Percentiles rank a stretch among this genome's conserved stretches.
Conservation (phyloP, 228 moss, liverwort and hornwort species). For the Sphagnum fallax region DNA sequence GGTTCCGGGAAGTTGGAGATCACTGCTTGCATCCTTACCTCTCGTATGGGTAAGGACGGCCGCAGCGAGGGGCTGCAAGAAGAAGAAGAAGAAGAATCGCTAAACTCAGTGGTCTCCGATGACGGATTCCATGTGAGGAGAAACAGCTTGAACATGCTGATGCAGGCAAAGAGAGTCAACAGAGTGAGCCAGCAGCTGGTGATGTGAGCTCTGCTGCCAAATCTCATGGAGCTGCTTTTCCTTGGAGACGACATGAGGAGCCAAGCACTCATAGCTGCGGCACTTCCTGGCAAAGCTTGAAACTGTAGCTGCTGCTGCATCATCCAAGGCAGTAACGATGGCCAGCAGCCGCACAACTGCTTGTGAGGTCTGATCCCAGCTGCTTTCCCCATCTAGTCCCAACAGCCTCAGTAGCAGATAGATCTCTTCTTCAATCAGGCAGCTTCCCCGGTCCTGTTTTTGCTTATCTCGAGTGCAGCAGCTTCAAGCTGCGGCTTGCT, state of each 20-base stretch:
- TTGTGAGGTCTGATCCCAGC: too few relatives aligned
- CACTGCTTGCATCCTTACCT: background rate
- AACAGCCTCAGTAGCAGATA: too few relatives aligned
- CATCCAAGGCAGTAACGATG: too few relatives aligned
- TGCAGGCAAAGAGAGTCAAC: slow-evolving; percentile 40
- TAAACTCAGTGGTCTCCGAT: background rate
- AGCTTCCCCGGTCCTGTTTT: too few relatives aligned
- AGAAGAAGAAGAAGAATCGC: background rate
- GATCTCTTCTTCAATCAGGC: too few relatives aligned
- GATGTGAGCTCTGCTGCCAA: slow-evolving; percentile 8
- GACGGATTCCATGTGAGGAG: slow-evolving; percentile 33
- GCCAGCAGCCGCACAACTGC: too few relatives aligned
- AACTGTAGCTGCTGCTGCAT: background rate
- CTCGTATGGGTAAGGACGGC: background rate
- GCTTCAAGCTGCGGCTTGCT: too few relatives aligned
- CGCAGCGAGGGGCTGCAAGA: background rate
- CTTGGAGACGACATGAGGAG: slow-evolving; percentile 8
- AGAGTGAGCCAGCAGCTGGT: slow-evolving; percentile 29
- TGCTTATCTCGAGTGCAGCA: too few relatives aligned
- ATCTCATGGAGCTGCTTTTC: slow-evolving; percentile 2
- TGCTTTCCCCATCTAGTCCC: too few relatives aligned
- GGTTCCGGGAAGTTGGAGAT: background rate
- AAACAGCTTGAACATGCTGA: slow-evolving; percentile 32
- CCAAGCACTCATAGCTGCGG: slow-evolving; percentile 9
- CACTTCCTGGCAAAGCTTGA: slow-evolving; percentile 12